These are phyloP conservation scores for Talinum fruticosum DNA, from an alignment of 148 eudicot species.

Conservation along the genomic window DNA sequence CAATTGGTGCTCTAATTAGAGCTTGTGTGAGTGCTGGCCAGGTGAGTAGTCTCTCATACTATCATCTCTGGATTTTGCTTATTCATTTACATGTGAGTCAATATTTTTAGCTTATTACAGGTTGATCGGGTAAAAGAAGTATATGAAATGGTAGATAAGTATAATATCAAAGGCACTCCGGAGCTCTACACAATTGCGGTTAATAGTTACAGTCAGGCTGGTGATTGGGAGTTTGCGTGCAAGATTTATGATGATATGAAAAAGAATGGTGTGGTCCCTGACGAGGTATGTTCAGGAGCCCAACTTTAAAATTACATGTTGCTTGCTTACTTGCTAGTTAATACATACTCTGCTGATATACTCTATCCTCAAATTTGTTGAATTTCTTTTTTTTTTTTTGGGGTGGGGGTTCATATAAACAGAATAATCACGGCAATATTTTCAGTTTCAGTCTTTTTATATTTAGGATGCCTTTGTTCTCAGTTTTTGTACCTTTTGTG, in stretches of 20 bases:
- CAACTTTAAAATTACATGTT: slow-evolving; percentile 1
- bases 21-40: slow-evolving; percentile 88
- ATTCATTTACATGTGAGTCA: background rate
- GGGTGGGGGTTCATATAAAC: background rate
- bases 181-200: slow-evolving; percentile 96
- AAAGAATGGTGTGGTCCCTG: slow-evolving; percentile 74
- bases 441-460: background rate
- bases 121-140: slow-evolving; percentile 75
- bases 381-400: no score
- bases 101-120: slow-evolving; percentile 33
- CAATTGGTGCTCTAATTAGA: slow-evolving; percentile 89
- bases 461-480: background rate
- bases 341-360: background rate
- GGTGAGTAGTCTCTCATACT: slow-evolving; percentile 43
- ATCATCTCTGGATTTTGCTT: background rate
- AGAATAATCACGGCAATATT: background rate
- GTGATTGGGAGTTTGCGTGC: slow-evolving; percentile 97
- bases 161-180: slow-evolving; percentile 79
- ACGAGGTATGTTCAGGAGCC: slow-evolving; percentile 60
- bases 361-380: background rate
- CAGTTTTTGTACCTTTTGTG: background rate
- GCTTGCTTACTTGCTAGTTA: background rate
- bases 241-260: slow-evolving; percentile 78
- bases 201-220: slow-evolving; percentile 74
- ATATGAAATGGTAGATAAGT: slow-evolving; percentile 67